These are phyloP conservation scores for Paramyrothecium roridum DNA, from an alignment of 2,329 filamentous ascomycete species.

Conservation along the genomic window DNA sequence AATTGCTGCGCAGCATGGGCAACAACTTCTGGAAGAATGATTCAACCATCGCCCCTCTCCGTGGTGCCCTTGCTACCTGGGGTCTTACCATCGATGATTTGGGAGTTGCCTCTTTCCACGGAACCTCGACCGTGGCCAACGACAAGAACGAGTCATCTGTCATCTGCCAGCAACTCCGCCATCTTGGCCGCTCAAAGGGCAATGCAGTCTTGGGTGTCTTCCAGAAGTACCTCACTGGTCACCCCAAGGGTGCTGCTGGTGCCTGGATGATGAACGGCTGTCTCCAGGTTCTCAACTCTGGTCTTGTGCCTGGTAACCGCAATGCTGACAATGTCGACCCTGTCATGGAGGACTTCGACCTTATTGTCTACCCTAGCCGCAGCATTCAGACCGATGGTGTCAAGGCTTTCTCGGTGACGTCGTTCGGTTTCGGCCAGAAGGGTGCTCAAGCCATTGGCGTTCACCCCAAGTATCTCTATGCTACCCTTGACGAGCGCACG, in stretches of 20 bases:
- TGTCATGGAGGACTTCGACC: slow-evolving; percentile 95
- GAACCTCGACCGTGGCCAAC: slow-evolving; percentile 96
- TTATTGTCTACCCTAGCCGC: slow-evolving; percentile 94
- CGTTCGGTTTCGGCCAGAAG: slow-evolving; percentile 99
- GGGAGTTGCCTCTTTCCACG: slow-evolving; percentile 95
- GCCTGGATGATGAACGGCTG: slow-evolving; percentile 99
- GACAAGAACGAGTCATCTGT: slow-evolving; percentile 99
- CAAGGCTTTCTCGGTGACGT: slow-evolving; percentile 98
- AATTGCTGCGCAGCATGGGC: slow-evolving; percentile 86
- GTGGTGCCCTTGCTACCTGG: slow-evolving; percentile 95
- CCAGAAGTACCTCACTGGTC: slow-evolving; percentile 98
- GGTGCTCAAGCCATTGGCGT: slow-evolving; percentile 96
- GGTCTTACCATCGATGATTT: slow-evolving; percentile 96
- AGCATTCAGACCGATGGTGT: slow-evolving; percentile 96
- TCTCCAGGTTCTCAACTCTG: slow-evolving; percentile 90
- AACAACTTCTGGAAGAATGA: slow-evolving; percentile 99
- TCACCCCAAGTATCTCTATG: slow-evolving; percentile 93
- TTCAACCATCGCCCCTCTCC: slow-evolving; percentile 86
- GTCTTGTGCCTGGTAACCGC: slow-evolving; percentile 92
- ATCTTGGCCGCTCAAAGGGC: slow-evolving; percentile 93
- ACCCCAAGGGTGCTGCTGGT: slow-evolving; percentile 98
- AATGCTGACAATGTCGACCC: slow-evolving; percentile 98
- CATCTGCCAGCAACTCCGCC: slow-evolving; percentile 91
- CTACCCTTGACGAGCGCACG: slow-evolving; percentile 82
- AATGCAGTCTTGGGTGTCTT: slow-evolving; percentile 96